Evolutionary conservation across 2,329 filamentous ascomycete species (phyloP).

Genomic region (Microsporum canis): DNA sequence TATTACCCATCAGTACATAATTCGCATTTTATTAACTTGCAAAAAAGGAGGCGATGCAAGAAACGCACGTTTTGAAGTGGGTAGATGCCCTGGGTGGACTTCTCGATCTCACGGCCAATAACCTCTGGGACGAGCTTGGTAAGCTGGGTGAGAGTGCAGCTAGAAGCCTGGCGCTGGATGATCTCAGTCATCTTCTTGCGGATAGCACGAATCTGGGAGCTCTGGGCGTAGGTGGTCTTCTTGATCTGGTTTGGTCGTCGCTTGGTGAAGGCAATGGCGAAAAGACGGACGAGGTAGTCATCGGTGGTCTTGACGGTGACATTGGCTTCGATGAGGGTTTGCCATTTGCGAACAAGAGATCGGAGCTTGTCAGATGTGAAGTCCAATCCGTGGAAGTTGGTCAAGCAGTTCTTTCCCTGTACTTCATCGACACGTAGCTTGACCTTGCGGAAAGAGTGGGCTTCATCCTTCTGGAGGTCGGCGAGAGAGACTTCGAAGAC

Average conservation of each 20-base stretch:
- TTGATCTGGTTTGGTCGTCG: conserved; percentile 98
- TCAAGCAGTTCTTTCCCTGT: conserved; percentile 99
- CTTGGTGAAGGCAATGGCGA: conserved; percentile 99
- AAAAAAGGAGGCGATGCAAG: background rate
- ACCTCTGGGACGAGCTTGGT: conserved; percentile 99
- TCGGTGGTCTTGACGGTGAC: conserved; percentile 99
- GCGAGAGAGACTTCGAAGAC: conserved; percentile 98
- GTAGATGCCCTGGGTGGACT: conserved; percentile 98
- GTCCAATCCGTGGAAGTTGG: conserved; percentile 99
- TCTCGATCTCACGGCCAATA: conserved; percentile 99
- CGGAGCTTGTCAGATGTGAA: conserved; percentile 99
- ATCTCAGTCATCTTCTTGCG: conserved; percentile 99
- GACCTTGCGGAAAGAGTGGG: conserved; percentile 99
- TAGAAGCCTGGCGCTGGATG: conserved; percentile 88
- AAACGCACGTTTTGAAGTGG: conserved; percentile 88
- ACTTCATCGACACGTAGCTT: conserved; percentile 98
- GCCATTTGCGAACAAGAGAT: conserved; percentile 99
- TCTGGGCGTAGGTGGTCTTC: conserved; percentile 98
- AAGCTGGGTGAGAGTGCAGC: conserved; percentile 90
- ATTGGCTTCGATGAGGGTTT: conserved; percentile 98
- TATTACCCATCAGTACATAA: conserved; percentile 1
- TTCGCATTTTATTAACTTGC: background rate
- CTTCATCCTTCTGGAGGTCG: conserved; percentile 99
- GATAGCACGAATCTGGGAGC: conserved; percentile 94
- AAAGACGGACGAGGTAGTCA: conserved; percentile 97